Evolutionary conservation across 305 asterid genomes (phyloP).

Genomic region (Fraxinus ornus): DNA sequence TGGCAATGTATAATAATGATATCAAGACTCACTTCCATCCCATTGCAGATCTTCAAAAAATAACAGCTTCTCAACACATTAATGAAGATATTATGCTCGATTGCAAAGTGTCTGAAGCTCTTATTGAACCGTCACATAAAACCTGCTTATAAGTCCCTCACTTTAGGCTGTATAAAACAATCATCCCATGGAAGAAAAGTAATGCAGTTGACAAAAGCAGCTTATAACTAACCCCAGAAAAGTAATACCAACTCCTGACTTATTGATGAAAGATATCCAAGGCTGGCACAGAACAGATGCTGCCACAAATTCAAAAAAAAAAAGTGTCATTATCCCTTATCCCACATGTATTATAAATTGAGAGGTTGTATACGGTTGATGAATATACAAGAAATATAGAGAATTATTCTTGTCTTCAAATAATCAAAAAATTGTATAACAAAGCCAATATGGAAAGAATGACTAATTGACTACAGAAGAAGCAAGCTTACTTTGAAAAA

Average conservation of each 20-base stretch:
- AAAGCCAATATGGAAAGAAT: not conserved
- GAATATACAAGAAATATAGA: not conserved
- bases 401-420: not conserved
- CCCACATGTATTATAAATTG: not conserved
- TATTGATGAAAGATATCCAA: not conserved
- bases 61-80: slow-evolving; percentile 24
- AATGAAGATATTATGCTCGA: slow-evolving; percentile 9
- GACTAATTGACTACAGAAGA: not conserved
- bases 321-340: not conserved
- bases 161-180: not conserved
- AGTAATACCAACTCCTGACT: no score
- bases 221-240: no score
- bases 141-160: not conserved
- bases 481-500: slow-evolving; percentile 1
- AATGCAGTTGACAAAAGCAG: no score
- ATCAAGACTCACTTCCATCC: slow-evolving; percentile 43
- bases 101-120: slow-evolving; percentile 4
- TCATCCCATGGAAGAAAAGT: not conserved
- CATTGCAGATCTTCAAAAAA: slow-evolving; percentile 44
- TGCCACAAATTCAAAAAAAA: not conserved
- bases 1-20: slow-evolving; percentile 36
- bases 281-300: not conserved
- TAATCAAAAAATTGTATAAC: not conserved
- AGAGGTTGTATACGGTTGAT: not conserved
- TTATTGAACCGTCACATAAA: slow-evolving; percentile 5